These are phyloP conservation scores for Clarireedia sp. DNA, from an alignment of 2,329 filamentous ascomycete species.

Conservation along the genomic window DNA sequence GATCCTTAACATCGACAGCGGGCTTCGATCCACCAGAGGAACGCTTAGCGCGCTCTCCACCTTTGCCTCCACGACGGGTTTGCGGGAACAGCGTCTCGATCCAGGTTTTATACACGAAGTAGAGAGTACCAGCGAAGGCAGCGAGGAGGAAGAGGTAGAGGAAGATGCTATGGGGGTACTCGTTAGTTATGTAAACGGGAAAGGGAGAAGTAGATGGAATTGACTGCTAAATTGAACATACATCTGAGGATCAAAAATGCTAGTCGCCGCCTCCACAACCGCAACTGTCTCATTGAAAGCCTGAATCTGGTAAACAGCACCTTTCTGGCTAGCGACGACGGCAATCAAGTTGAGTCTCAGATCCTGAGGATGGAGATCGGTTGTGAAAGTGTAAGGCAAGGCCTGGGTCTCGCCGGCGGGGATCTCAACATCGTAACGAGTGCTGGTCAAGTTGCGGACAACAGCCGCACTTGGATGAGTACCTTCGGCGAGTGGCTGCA, in stretches of 20 bases:
- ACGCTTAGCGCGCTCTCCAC: conserved; percentile 42
- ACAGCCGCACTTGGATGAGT: conserved; percentile 45
- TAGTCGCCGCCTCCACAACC: conserved; percentile 84
- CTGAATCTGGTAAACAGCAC: conserved; percentile 65
- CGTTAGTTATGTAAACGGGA: background rate
- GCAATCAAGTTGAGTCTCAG: conserved; percentile 70
- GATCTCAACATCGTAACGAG: conserved; percentile 66
- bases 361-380: conserved; percentile 90
- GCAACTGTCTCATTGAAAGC: conserved; percentile 77
- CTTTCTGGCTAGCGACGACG: conserved; percentile 59
- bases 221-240: conserved; percentile 39
- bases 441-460: conserved; percentile 76
- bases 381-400: conserved; percentile 75
- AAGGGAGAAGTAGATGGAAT: background rate
- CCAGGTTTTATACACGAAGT: conserved; percentile 99
- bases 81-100: conserved; percentile 93
- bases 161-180: conserved; percentile 66
- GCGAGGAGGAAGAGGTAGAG: conserved; percentile 85
- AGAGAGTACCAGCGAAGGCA: conserved; percentile 70
- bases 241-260: conserved; percentile 94
- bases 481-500: conserved; percentile 43
- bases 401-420: conserved; percentile 68
- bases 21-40: conserved; percentile 59
- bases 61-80: conserved; percentile 49
- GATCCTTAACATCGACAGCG: conserved; percentile 43